Percentiles rank a stretch among this genome's conserved stretches.
Conservation (phyloP, 2,329 filamentous ascomycete species). For the Ophiosphaerella herpotricha region DNA sequence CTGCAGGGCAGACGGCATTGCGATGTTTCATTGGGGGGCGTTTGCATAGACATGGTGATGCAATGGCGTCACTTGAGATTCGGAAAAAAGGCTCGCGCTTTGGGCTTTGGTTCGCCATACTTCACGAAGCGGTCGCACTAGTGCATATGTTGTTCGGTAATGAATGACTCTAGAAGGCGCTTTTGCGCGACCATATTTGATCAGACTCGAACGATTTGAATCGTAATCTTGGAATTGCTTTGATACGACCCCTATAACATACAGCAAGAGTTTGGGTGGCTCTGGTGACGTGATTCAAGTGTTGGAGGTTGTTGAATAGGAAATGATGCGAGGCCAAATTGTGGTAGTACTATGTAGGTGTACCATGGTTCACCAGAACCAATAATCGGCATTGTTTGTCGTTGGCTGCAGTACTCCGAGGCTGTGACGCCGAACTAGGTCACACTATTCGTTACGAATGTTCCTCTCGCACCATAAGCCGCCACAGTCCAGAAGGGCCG, state of each 20-base stretch:
- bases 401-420: no score
- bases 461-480: no score
- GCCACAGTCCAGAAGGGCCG: not conserved
- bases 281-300: not conserved
- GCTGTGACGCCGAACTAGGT: no score
- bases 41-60: constrained; percentile 24
- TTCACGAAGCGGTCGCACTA: not conserved
- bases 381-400: no score
- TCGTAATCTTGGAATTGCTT: not conserved
- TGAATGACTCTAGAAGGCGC: not conserved
- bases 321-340: no score
- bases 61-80: constrained; percentile 4
- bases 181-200: not conserved
- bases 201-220: not conserved
- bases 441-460: no score
- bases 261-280: not conserved
- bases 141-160: constrained; percentile 7
- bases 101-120: not conserved
- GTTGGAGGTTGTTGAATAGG: not conserved
- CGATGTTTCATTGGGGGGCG: constrained; percentile 9
- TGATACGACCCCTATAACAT: not conserved
- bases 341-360: no score
- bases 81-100: not conserved
- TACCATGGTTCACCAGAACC: no score
- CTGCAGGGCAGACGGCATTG: constrained; percentile 26